Percentiles rank a stretch among this genome's conserved stretches.
Conservation (phyloP, 73 alveolate species). For the Blepharisma japonicum region DNA sequence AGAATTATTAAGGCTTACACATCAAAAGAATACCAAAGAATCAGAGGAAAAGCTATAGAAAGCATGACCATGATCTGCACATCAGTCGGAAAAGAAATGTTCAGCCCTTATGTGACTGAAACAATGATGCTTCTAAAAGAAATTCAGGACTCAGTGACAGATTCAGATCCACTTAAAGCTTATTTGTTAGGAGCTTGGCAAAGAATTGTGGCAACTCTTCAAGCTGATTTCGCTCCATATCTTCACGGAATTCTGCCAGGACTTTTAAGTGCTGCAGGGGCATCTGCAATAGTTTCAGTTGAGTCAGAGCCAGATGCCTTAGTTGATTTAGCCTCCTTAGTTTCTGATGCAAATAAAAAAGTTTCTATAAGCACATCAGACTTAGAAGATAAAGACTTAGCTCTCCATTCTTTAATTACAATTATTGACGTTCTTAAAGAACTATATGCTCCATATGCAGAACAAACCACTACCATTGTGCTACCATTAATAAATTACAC, state of each 20-base stretch:
- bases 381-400: slow-evolving; percentile 85
- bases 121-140: slow-evolving; percentile 56
- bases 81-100: slow-evolving; percentile 70
- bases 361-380: slow-evolving; percentile 60
- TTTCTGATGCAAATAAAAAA: slow-evolving; percentile 32
- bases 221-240: slow-evolving; percentile 64
- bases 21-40: slow-evolving; percentile 56
- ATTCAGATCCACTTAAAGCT: slow-evolving; percentile 71
- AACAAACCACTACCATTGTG: slow-evolving; percentile 62
- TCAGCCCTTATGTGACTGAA: slow-evolving; percentile 58
- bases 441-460: slow-evolving; percentile 68
- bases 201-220: slow-evolving; percentile 70
- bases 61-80: slow-evolving; percentile 65
- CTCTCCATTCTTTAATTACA: slow-evolving; percentile 78
- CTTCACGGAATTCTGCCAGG: slow-evolving; percentile 69
- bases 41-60: slow-evolving; percentile 86
- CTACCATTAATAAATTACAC: slow-evolving; percentile 60
- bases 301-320: slow-evolving; percentile 45
- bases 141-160: slow-evolving; percentile 59
- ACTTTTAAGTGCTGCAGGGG: slow-evolving; percentile 53
- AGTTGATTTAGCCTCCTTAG: slow-evolving; percentile 48
- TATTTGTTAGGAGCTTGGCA: slow-evolving; percentile 86
- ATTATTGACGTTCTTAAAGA: slow-evolving; percentile 78
- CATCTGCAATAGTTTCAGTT: slow-evolving; percentile 42
- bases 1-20: slow-evolving; percentile 47